phyloP scores from a whole-genome alignment of 768 basidiomycete genomes.

The Kockovaella imperatae region DNA sequence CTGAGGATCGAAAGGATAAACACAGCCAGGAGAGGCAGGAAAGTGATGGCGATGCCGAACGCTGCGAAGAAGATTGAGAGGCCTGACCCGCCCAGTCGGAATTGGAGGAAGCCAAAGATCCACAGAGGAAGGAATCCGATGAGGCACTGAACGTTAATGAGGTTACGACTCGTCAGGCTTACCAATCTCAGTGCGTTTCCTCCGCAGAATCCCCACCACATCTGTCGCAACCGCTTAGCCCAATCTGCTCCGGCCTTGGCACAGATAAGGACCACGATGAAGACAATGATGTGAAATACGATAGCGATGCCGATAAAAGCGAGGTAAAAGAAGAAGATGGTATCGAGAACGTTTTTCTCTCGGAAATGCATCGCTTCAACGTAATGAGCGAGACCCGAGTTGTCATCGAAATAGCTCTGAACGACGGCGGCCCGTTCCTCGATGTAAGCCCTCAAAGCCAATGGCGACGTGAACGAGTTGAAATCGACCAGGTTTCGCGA shows the following conservation, averaged over 20 bases:
- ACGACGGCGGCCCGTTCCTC: too few relatives aligned
- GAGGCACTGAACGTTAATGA: slow-evolving; percentile 50
- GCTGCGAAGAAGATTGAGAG: slow-evolving; percentile 72
- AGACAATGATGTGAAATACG: slow-evolving; percentile 53
- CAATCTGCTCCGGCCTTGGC: slow-evolving; percentile 35
- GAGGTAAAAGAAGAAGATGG: slow-evolving; percentile 67
- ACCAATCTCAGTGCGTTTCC: slow-evolving; percentile 56
- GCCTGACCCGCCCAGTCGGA: slow-evolving; percentile 82
- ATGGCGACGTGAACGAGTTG: slow-evolving; percentile 24
- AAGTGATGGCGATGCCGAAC: slow-evolving; percentile 54
- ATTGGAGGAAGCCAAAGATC: slow-evolving; percentile 79
- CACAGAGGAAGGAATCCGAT: slow-evolving; percentile 61
- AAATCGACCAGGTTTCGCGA: slow-evolving; percentile 51
- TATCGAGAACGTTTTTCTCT: slow-evolving; percentile 83
- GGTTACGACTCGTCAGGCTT: slow-evolving; percentile 35
- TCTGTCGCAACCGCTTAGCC: slow-evolving; percentile 22
- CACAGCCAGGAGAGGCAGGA: slow-evolving; percentile 52
- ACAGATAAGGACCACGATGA: slow-evolving; percentile 47
- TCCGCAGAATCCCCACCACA: slow-evolving; percentile 31
- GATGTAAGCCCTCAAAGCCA: too few relatives aligned
- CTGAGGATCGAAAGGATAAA: slow-evolving; percentile 52
- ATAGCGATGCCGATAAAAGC: slow-evolving; percentile 59
- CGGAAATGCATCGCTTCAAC: slow-evolving; percentile 69
- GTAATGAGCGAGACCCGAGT: slow-evolving; percentile 76
- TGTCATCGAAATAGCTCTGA: slow-evolving; percentile 18